Evolutionary conservation across 768 basidiomycete species (phyloP), one percentile per base, ranked within the genome.

Genomic region (Suillus variegatus): DNA sequence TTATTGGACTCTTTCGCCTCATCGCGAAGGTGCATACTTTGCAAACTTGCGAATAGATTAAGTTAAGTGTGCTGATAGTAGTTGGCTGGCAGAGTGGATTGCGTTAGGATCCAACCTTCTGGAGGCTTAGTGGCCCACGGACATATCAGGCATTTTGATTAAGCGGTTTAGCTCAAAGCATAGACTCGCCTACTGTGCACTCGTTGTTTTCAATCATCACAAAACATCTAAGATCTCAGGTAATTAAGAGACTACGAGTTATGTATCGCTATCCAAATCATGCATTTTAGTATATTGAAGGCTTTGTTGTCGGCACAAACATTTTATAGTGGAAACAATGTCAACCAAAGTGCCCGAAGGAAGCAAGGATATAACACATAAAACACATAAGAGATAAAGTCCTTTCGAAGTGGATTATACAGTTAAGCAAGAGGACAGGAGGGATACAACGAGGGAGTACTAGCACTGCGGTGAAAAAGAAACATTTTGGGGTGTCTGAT

Each of bases 1-100:
- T 70, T 70, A 28, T 74, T 71, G 18, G 74, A 75, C 52, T 81
- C 80, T 56, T 63, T 67, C 7, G 58, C 18, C 18, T 71, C 70
- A 62, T 75, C 75, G 13, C 68, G 71, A 6, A 28, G 10, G 25
- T 60, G 41, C 58, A 60, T 60, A 20, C 4, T 55, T 35, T 20
- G 20, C 20, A 20, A 4, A 35, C 32, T 43, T 43, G 41, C 18
- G 41, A 28, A 60, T 43, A 28, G 41, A 32, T 20, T 43, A 10
- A 28, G 40, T 40, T 28, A 60, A 54, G 52, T 32, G 18, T 41
- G 57, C 10, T 60, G 25, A 28, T 9, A 6, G 32, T 7, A 16
- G 25, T 25, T 16, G 28, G 3, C 25, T 6, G 20, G 20, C 54
- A 43, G 28, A 28, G 28, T 60, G 28, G 7, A 56, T 35, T 55